A percentile compares a stretch with the other conserved stretches of the same genome.
Conservation (phyloP, 2,329 filamentous ascomycete genomes). For the Dendrostoma leiphaemia region DNA sequence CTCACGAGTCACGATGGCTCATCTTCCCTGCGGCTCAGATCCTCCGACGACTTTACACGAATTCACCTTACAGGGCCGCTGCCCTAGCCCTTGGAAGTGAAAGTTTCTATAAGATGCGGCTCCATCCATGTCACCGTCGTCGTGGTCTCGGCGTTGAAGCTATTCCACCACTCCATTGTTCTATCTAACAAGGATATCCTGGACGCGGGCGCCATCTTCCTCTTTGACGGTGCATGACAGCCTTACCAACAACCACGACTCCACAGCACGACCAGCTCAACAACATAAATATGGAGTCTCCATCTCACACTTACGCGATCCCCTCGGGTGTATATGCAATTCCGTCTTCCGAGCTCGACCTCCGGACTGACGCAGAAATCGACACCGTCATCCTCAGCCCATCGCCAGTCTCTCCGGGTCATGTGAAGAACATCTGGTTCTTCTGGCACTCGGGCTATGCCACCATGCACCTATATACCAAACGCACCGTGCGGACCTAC, state of each 20-base stretch:
- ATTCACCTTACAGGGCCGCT: not conserved
- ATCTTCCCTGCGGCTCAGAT: not conserved
- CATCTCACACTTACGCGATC: slow-evolving; percentile 27
- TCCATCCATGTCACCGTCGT: too few species aligned
- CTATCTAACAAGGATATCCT: not conserved
- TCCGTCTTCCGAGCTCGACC: slow-evolving; percentile 38
- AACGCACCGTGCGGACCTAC: slow-evolving; percentile 53
- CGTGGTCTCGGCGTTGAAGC: too few species aligned
- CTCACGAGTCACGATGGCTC: not conserved
- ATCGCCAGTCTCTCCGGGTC: slow-evolving; percentile 29
- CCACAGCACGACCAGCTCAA: not conserved
- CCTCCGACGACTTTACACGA: not conserved
- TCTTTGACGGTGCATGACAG: not conserved
- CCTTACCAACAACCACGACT: not conserved
- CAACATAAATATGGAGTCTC: slow-evolving; percentile 20
- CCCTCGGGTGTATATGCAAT: slow-evolving; percentile 41
- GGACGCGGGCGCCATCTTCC: not conserved
- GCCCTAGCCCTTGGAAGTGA: too few species aligned
- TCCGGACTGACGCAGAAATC: slow-evolving; percentile 43
- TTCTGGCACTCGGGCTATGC: slow-evolving; percentile 54
- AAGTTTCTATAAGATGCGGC: not conserved
- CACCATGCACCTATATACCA: slow-evolving; percentile 48
- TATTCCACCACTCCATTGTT: not conserved
- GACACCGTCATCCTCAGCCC: slow-evolving; percentile 41
- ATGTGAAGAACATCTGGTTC: slow-evolving; percentile 56